These are phyloP conservation scores for Magnolia sinica DNA, from an alignment of 164 flowering plant species.

Conservation along the genomic window DNA sequence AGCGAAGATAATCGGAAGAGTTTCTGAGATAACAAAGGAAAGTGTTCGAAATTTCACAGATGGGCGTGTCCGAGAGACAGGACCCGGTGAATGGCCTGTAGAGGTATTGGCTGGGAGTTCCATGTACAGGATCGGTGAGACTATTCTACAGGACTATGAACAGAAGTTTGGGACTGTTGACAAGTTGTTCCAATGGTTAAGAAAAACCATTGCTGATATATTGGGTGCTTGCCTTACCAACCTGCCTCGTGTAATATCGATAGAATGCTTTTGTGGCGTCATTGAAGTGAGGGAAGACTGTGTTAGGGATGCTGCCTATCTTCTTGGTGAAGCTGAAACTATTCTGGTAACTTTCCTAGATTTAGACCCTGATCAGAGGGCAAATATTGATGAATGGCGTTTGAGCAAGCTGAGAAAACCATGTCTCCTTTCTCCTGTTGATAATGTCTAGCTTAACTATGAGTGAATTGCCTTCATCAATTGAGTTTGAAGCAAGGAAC, in stretches of 20 bases:
- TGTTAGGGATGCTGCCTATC: constrained; percentile 32
- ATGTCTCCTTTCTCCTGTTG: not conserved
- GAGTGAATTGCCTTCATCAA: no score
- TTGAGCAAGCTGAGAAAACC: constrained; percentile 14
- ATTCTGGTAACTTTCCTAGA: constrained; percentile 35
- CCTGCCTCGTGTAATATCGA: constrained; percentile 28
- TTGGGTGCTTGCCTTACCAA: constrained; percentile 57
- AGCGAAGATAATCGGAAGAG: constrained; percentile 34
- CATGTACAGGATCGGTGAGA: constrained; percentile 49
- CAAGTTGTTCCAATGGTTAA: constrained; percentile 24
- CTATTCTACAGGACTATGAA: constrained; percentile 28
- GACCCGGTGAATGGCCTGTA: constrained; percentile 31
- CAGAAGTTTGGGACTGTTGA: constrained; percentile 15
- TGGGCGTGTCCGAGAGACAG: constrained; percentile 1
- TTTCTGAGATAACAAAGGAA: constrained; percentile 31
- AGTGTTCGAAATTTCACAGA: constrained; percentile 23
- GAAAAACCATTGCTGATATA: constrained; percentile 40
- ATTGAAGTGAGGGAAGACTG: constrained; percentile 39
- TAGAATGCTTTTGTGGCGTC: constrained; percentile 30
- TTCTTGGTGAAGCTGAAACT: constrained; percentile 46
- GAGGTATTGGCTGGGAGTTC: constrained; percentile 53
- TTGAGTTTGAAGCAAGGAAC: constrained; percentile 33
- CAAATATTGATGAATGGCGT: constrained; percentile 46
- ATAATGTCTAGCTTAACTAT: no score
- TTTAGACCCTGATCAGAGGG: constrained; percentile 22